Conservation (phyloP, 2,329 filamentous ascomycete species). For the Colletotrichum musicola region DNA sequence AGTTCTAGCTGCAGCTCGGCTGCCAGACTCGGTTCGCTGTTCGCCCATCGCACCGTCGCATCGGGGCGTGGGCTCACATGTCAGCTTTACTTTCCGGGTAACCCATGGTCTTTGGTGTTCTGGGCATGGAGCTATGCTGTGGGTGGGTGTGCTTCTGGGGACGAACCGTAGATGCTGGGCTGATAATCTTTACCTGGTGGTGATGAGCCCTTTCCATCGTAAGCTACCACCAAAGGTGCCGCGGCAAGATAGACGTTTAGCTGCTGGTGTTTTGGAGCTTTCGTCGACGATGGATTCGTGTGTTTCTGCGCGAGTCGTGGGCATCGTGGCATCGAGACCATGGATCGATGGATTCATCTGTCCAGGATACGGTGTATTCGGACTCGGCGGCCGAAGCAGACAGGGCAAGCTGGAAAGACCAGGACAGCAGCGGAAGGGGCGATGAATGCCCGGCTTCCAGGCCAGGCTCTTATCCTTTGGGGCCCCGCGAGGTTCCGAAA, state of each 20-base stretch:
- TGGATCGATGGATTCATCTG: no score
- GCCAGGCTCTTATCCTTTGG: neutral
- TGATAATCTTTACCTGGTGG: constrained; percentile 1
- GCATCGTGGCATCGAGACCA: no score
- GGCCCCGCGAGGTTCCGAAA: neutral
- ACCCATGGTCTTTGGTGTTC: neutral
- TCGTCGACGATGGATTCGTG: neutral
- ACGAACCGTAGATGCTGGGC: neutral
- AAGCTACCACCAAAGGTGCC: neutral
- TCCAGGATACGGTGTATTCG: neutral
- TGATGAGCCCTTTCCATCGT: neutral
- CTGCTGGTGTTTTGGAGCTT: neutral
- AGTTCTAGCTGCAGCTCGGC: constrained; percentile 21
- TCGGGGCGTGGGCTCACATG: constrained; percentile 17
- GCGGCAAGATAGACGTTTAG: constrained; percentile 1
- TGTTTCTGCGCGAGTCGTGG: neutral
- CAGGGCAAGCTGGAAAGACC: no score
- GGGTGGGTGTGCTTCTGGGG: constrained; percentile 2
- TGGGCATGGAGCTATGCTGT: neutral
- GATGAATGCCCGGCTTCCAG: no score
- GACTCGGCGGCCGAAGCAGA: neutral
- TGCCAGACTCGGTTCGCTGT: constrained; percentile 8
- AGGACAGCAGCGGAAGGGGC: no score
- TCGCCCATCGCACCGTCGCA: constrained; percentile 6
- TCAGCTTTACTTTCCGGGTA: constrained; percentile 3